Percentiles rank a stretch among this genome's conserved stretches.
phyloP scores from a whole-genome alignment of 2,329 filamentous ascomycete species.

The Ceratocystis variospora region DNA sequence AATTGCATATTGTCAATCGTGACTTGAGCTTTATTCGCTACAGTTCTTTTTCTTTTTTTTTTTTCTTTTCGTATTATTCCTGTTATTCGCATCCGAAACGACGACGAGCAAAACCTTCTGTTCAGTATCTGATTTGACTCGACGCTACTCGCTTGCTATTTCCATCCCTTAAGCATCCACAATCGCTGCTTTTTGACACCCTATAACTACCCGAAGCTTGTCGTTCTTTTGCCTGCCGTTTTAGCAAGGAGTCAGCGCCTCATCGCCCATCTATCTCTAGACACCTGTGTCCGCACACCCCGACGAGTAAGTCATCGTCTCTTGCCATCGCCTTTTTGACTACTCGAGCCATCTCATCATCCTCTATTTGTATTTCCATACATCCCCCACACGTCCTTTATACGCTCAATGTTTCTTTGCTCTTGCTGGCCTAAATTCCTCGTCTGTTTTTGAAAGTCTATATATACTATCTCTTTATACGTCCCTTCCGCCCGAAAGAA shows the following conservation, averaged over 20 bases:
- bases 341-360: background rate
- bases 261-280: background rate
- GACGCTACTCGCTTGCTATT: background rate
- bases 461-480: background rate
- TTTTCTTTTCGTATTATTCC: background rate
- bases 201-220: background rate
- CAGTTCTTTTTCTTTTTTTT: background rate
- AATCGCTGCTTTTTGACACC: background rate
- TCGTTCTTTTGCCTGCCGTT: too few relatives aligned
- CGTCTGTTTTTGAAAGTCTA: background rate
- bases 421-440: background rate
- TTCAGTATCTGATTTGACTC: background rate
- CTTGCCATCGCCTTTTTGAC: background rate
- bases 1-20: background rate
- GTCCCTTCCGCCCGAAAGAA: background rate
- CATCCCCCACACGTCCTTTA: background rate
- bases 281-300: background rate
- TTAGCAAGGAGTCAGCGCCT: background rate
- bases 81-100: background rate
- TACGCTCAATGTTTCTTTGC: background rate
- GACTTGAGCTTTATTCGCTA: background rate
- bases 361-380: background rate
- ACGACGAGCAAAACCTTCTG: background rate
- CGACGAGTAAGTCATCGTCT: slow-evolving; percentile 1
- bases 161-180: background rate